Base-by-base conservation (phyloP, 2,329 filamentous ascomycete species). In the Drechmeria coniospora region DNA sequence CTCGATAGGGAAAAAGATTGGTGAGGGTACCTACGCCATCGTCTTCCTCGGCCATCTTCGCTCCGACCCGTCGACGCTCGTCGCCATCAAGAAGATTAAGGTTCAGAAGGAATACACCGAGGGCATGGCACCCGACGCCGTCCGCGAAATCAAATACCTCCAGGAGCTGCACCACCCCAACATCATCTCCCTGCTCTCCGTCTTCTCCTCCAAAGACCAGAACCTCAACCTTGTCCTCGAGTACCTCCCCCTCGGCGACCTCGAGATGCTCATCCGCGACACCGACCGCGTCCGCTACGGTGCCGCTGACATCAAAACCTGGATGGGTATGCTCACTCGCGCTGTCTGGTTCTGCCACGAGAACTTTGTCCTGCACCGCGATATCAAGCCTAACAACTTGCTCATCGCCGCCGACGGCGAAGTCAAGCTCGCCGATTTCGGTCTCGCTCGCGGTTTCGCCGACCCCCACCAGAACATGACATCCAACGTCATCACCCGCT, bases 341-440 rank as follows among this genome's bases (percentile, higher is more conserved):
- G 90, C 80, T 15, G 74, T 95, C 16, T 92, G 83, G 77, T 98
- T 92, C 62, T 95, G 90, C 54, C 90, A 98, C 54, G 81, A 86
- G 49, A 92, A 90, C 51, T 87, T 79, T 43, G 72, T 98, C 12
- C 66, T 98, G 17, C 90, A 98, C 56, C 81, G 90, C 42, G 90
- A 98, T 61, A 95, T 98, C 63, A 98, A 98, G 57, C 87, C 87
- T 26, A 95, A 95, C 68, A 98, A 98, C 59, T 61, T 95, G 54
- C 66, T 98, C 33, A 92, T 98, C 43, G 84, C 84, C 14, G 79
- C 82, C 23, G 81, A 93, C 48, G 87, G 90, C 26, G 81, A 87
- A 46, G 74, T 98, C 46, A 95, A 95, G 53, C 71, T 98, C 27
- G 90, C 87, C 20, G 90, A 98, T 77, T 98, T 98, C 44, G 90